Conservation (phyloP, 805 yeast genomes). For the Tetrapisispora iriomotensis region DNA sequence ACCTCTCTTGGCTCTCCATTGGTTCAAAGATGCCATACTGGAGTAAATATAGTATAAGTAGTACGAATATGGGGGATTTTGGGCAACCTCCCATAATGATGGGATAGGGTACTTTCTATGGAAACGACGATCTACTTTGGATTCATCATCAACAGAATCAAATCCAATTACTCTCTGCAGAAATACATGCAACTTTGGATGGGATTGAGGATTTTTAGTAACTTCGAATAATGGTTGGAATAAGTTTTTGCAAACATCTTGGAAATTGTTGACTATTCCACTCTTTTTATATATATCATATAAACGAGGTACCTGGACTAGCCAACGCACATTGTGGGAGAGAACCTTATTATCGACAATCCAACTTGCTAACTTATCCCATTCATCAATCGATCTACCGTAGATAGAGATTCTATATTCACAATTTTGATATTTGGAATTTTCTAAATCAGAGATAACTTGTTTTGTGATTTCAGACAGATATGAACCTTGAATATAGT, state of each 20-base stretch:
- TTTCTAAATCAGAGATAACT: slow-evolving; percentile 88
- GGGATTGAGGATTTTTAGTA: slow-evolving; percentile 68
- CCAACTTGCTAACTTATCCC: slow-evolving; percentile 96
- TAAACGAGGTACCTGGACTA: slow-evolving; percentile 88
- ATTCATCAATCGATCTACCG: slow-evolving; percentile 82
- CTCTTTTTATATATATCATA: slow-evolving; percentile 80
- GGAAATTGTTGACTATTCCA: slow-evolving; percentile 60
- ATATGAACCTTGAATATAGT: slow-evolving; percentile 78
- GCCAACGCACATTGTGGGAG: slow-evolving; percentile 94
- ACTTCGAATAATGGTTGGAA: slow-evolving; percentile 89
- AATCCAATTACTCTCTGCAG: slow-evolving; percentile 93
- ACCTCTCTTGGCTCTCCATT: slow-evolving; percentile 65
- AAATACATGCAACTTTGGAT: slow-evolving; percentile 86
- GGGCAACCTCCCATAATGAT: slow-evolving; percentile 60
- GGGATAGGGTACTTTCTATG: slow-evolving; percentile 84
- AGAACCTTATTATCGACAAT: slow-evolving; percentile 83
- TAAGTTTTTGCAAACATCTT: slow-evolving; percentile 65
- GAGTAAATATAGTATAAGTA: slow-evolving; percentile 84
- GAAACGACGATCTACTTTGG: slow-evolving; percentile 76
- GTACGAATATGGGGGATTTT: slow-evolving; percentile 96
- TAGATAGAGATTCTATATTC: slow-evolving; percentile 93
- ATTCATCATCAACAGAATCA: slow-evolving; percentile 97
- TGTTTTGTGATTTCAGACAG: slow-evolving; percentile 90
- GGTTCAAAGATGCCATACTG: slow-evolving; percentile 76
- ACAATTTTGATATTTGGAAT: slow-evolving; percentile 93